Base-by-base conservation (phyloP, 1,284 basidiomycete species). In the Pseudozyma flocculosa region DNA sequence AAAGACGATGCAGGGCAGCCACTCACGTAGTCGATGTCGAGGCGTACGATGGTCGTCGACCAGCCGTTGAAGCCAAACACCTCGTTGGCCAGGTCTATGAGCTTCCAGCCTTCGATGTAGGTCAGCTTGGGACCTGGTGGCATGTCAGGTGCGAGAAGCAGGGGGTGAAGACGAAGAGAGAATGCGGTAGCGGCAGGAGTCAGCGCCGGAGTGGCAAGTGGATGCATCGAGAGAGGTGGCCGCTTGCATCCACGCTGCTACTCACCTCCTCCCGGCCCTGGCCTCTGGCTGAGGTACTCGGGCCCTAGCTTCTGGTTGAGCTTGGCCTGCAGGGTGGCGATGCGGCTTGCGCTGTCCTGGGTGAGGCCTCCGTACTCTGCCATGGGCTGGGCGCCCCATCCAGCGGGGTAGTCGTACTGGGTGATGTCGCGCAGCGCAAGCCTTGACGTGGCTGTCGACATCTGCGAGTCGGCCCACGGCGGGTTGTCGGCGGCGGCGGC, bases 51-150 rank as follows among this genome's bases (percentile, higher is more conserved):
- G 49, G 82, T 89, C 2, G 92, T 90, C 47, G 88, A 91, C 94
- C 94, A 98, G 11, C 95, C 95, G 63, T 97, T 93, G 82, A 92
- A 96, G 1, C 94, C 94, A 80, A 98, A 98, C 34, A 98, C 89
- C 70, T 98, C 93, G 78, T 98, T 98, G 1, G 94, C 94, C 22
- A 98, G 53, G 23, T 72, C 66, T 22, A 71, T 68, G 10, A 65
- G 66, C 80, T 92, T 93, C 92, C 93, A 97, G 0, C 94, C 95
- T 78, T 97, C 94, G 3, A 91, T 87, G 75, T 98, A 98, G 9
- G 90, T 93, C 49, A 98, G 81, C 78, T 93, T 95, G 15, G 56
- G 57, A 30, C 67, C 54, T 43, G 29, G 21, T 10, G 2, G 15
- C 26, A 23, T 4, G 29, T 8, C 21, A 23, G 36, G n/a, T n/a